Evolutionary conservation across 306 rosid genomes (phyloP).

Genomic region (Nissolia schottii): DNA sequence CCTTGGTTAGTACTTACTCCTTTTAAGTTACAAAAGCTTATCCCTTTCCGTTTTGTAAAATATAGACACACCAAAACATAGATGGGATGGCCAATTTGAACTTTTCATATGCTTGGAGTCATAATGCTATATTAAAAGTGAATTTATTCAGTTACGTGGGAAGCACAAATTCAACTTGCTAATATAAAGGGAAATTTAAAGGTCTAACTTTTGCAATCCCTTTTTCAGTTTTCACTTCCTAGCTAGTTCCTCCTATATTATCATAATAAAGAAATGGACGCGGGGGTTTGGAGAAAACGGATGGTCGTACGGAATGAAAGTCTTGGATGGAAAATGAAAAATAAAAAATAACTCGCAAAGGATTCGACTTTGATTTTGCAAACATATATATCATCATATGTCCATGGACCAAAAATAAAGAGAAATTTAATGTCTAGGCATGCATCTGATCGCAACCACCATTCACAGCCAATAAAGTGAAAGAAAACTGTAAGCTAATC

Average conservation of each 20-base stretch:
- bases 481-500: neutral
- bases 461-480: constrained; percentile 23
- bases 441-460: constrained; percentile 25
- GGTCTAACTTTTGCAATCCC: neutral
- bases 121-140: neutral
- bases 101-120: constrained; percentile 20
- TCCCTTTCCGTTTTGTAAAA: constrained; percentile 17
- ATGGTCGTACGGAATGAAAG: neutral
- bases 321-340: neutral
- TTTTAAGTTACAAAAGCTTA: constrained; percentile 20
- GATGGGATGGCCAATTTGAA: neutral
- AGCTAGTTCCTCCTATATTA: neutral
- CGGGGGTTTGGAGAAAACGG: neutral
- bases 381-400: neutral
- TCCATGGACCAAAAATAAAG: neutral
- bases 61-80: neutral
- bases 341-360: neutral
- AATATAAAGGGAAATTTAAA: neutral
- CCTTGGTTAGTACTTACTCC: neutral
- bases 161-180: constrained; percentile 28
- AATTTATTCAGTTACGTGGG: constrained; percentile 29
- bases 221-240: neutral
- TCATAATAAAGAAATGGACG: neutral
- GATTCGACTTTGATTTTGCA: neutral
- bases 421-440: constrained; percentile 21